A percentile compares a stretch with the other conserved stretches of the same genome.
Evolutionary conservation across 2,329 filamentous ascomycete species (phyloP).

Genomic region (Arthroderma sp.): DNA sequence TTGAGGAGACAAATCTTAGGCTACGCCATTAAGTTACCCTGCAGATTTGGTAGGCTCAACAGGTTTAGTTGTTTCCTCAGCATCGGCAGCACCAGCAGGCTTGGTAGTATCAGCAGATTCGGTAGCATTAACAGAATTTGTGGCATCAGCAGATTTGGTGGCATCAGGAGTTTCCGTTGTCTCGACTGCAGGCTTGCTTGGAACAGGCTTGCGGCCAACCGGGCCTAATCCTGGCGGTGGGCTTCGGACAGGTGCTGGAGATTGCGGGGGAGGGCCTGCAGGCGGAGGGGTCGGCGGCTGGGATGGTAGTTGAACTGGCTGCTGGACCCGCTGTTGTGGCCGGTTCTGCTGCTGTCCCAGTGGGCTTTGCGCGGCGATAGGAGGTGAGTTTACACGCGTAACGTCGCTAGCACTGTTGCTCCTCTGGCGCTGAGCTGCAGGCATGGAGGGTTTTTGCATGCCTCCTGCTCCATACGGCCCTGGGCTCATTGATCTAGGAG

Average conservation of each 20-base stretch:
- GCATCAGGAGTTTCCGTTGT: conserved; percentile 1
- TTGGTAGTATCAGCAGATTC: too few relatives aligned
- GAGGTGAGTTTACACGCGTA: background rate
- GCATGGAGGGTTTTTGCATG: conserved; percentile 28
- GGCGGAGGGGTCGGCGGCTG: conserved; percentile 6
- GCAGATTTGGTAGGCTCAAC: too few relatives aligned
- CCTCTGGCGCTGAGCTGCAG: conserved; percentile 24
- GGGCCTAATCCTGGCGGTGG: conserved; percentile 28
- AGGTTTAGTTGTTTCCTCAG: too few relatives aligned
- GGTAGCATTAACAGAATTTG: too few relatives aligned
- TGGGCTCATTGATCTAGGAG: conserved; percentile 32
- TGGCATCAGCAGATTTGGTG: background rate
- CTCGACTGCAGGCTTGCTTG: conserved; percentile 35
- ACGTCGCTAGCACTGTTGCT: conserved; percentile 32
- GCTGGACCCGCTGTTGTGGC: background rate
- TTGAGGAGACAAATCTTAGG: too few relatives aligned
- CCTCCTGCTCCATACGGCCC: conserved; percentile 31
- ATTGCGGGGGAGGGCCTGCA: conserved; percentile 22
- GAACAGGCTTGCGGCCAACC: conserved; percentile 44
- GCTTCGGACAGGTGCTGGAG: conserved; percentile 30
- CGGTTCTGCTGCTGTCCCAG: conserved; percentile 19
- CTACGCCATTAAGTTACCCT: too few relatives aligned
- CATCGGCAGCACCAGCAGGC: too few relatives aligned
- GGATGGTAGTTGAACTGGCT: background rate
- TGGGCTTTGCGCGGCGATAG: conserved; percentile 20